Base-by-base conservation (phyloP, 345 rosid species). In the Gossypium anomalum region DNA sequence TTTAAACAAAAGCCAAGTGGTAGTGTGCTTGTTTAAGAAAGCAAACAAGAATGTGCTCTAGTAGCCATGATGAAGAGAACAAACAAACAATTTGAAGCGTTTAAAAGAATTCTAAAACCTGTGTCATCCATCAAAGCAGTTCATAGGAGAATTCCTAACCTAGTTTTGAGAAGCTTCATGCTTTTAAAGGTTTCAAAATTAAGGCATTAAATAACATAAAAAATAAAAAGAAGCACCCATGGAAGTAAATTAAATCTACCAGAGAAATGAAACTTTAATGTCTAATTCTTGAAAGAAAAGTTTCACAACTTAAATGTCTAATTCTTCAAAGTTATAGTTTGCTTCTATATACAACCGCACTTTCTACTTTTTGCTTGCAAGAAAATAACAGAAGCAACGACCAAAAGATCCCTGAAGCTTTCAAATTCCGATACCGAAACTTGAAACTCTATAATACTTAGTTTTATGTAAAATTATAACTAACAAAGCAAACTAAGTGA, bases 401-500 rank as follows among this genome's bases (percentile, higher is more conserved):
- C 61, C 61, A 70, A 34, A 70, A 17, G 6, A 70, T 4, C 60
- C 17, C 47, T n/a, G n/a, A 52, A 52, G 61, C 23, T 52, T 19
- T 9, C 44, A 16, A 51, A 68, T 27, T 52, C 57, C 4, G 9
- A 29, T 23, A 9, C 15, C 19, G 41, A 11, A 60, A 70, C 75
- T 69, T 5, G 4, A 70, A 61, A 71, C n/a, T 17, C 56, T 23
- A 29, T 53, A 9, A 47, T 15, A 48, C 51, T 65, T 56, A 7
- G 48, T 27, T 41, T 13, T 49, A 63, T 48, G 20, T 16, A 72
- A 64, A 58, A 27, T 11, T 41, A 58, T 16, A 62, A 61, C 47
- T 38, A 19, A 60, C 2, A n/a, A 76, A 56, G 38, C 53, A 70
- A 74, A 77, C 47, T 23, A 74, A 75, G 19, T 51, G 70, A 72